Evolutionary conservation across 495 filamentous ascomycete species (phyloP).

Genomic region (Glutinoglossum americanum): DNA sequence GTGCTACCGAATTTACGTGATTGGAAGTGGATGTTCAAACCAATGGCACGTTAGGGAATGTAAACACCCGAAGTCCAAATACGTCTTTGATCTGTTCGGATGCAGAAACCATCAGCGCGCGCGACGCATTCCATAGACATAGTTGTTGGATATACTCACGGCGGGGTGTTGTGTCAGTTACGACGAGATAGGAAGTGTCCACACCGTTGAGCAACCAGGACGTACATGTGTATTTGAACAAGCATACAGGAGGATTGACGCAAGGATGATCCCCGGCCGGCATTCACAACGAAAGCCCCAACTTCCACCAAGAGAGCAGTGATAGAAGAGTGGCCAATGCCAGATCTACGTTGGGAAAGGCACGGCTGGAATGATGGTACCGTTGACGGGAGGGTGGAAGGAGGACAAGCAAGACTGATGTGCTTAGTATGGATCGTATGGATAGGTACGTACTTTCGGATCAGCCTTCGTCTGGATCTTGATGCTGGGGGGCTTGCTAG

Average conservation of each 20-base stretch:
- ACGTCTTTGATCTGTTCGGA: background rate
- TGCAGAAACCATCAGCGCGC: background rate
- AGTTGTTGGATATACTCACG: background rate
- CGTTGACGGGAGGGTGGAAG: background rate
- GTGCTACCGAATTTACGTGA: background rate
- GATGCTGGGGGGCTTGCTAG: background rate
- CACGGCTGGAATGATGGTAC: background rate
- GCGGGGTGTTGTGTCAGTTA: background rate
- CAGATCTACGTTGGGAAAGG: background rate
- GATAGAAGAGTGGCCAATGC: background rate
- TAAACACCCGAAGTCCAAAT: background rate
- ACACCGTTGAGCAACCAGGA: background rate
- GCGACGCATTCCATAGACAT: background rate
- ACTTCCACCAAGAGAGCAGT: background rate
- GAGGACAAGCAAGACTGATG: background rate
- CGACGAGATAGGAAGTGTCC: background rate
- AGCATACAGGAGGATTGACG: background rate
- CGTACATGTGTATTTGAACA: constrained; percentile 1
- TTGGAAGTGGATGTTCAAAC: background rate
- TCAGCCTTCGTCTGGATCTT: constrained; percentile 1
- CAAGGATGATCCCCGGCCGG: background rate
- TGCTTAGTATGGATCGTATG: background rate
- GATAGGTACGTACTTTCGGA: background rate
- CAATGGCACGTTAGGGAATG: constrained; percentile 1
- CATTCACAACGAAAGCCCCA: background rate